Conservation (phyloP, 2,329 filamentous ascomycete genomes). For the Microsporum audouinii region DNA sequence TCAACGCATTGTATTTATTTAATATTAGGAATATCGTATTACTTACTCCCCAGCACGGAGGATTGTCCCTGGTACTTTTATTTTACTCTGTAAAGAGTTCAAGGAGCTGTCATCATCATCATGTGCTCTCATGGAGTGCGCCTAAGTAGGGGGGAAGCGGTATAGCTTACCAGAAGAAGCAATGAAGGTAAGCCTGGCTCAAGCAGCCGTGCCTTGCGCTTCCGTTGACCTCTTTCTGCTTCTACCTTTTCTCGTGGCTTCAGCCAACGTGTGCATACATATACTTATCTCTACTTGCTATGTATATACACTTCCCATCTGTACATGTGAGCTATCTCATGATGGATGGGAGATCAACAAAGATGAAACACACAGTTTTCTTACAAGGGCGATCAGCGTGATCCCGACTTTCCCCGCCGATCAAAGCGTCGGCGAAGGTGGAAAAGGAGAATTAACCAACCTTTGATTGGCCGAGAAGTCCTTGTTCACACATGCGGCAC, state of each 20-base stretch:
- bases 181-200: not conserved
- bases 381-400: not conserved
- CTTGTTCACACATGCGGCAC: not conserved
- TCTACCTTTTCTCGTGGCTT: not conserved
- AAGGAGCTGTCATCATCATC: not conserved
- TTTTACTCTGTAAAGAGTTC: not conserved
- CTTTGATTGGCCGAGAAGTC: not conserved
- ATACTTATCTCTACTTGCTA: not conserved
- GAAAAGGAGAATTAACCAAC: not conserved
- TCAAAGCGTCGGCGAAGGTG: not conserved
- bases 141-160: not conserved
- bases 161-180: not conserved
- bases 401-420: slow-evolving; percentile 2
- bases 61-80: not conserved
- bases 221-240: slow-evolving; percentile 1
- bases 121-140: not conserved
- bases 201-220: not conserved
- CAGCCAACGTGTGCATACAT: not conserved
- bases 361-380: not conserved
- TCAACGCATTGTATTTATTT: not conserved
- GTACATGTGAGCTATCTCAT: not conserved
- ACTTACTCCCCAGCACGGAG: not conserved
- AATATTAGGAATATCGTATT: not conserved
- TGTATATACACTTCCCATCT: not conserved
- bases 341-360: not conserved